phyloP scores from a whole-genome alignment of 1,284 basidiomycete species.

The Earliella scabrosa region DNA sequence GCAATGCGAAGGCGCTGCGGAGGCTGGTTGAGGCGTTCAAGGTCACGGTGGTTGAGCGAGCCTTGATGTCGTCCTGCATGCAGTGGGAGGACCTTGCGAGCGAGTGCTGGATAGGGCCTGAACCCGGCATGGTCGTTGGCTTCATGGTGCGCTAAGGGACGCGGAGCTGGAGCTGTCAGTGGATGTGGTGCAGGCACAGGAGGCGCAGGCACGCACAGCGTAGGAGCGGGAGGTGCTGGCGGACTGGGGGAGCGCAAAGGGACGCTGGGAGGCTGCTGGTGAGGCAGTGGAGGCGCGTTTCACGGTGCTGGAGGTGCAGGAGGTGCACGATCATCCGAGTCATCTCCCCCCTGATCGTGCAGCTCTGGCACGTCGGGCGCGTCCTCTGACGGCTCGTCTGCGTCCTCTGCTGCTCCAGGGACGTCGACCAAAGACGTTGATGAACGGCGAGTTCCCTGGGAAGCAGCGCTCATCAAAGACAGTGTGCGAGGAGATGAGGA shows the following conservation, averaged over 20 bases:
- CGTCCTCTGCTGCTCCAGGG: background rate
- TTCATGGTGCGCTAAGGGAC: conserved; percentile 1
- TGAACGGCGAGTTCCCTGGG: conserved; percentile 15
- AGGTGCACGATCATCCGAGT: conserved; percentile 8
- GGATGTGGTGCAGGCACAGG: conserved; percentile 4
- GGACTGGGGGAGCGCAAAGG: background rate
- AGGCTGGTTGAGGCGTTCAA: conserved; percentile 2
- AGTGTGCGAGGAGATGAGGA: conserved; percentile 31
- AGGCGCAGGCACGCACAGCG: too few species aligned
- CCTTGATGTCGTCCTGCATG: too few species aligned
- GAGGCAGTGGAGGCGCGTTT: too few species aligned
- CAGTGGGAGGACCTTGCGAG: conserved; percentile 4
- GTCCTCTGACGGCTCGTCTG: background rate
- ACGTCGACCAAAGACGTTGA: conserved; percentile 7
- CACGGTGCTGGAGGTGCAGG: conserved; percentile 8
- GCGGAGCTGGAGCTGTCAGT: background rate
- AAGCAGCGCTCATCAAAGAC: conserved; percentile 34
- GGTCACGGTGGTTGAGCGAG: conserved; percentile 9
- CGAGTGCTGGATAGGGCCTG: conserved; percentile 9
- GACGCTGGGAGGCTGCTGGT: too few species aligned
- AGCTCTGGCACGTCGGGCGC: background rate
- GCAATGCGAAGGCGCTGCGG: conserved; percentile 8
- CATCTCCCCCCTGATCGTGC: background rate
- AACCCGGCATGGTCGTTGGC: conserved; percentile 1
- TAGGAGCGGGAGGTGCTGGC: too few species aligned